Conservation (phyloP, 495 filamentous ascomycete species). For the Xylaria venustula region DNA sequence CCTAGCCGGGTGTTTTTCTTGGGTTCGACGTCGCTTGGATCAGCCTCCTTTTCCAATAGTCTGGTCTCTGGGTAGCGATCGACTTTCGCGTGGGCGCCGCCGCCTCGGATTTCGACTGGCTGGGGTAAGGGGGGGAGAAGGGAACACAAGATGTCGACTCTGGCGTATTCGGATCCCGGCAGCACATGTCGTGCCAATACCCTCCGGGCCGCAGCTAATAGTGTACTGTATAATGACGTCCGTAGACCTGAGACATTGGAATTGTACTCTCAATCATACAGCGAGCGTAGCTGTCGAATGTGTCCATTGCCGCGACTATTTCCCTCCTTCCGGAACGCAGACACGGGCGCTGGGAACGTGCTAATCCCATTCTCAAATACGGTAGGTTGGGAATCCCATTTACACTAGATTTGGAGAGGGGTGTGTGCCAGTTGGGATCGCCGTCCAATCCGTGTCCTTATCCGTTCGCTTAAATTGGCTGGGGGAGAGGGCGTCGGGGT, state of each 20-base stretch:
- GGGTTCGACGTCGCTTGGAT: conserved; percentile 18
- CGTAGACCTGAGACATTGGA: conserved; percentile 1
- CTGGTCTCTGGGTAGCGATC: conserved; percentile 20
- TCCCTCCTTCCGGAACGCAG: not conserved
- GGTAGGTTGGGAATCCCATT: not conserved
- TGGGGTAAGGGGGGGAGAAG: not conserved
- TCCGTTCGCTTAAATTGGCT: not conserved
- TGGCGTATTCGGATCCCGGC: not conserved
- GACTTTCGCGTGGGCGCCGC: conserved; percentile 16
- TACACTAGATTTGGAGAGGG: not conserved
- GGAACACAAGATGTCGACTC: not conserved
- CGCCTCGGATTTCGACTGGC: conserved; percentile 20
- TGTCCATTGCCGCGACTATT: not conserved
- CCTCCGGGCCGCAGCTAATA: not conserved
- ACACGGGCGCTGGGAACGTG: no score
- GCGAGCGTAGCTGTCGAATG: not conserved
- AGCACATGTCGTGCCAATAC: not conserved
- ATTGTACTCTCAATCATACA: not conserved
- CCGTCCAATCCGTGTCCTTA: conserved; percentile 6
- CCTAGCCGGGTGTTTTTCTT: conserved; percentile 10
- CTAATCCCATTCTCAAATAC: not conserved
- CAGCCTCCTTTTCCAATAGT: conserved; percentile 28
- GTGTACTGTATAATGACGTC: not conserved
- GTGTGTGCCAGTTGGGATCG: not conserved
- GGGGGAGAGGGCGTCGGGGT: not conserved